Evolutionary conservation across 352 stramenopile species (phyloP).

Genomic region (Pythium phragmitis): DNA sequence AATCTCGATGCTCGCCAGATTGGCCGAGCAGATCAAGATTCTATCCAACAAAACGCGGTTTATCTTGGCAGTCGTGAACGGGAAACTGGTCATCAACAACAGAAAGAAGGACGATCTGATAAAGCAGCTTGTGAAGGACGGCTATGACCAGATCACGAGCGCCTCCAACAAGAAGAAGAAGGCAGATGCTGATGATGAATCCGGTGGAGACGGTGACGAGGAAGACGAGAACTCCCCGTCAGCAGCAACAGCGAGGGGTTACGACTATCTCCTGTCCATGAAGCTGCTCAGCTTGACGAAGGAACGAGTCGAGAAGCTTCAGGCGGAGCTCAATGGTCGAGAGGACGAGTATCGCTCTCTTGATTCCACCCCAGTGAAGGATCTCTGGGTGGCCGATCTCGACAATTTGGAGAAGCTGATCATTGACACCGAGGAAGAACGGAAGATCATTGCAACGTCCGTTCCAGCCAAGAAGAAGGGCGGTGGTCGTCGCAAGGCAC

Average conservation of each 20-base stretch:
- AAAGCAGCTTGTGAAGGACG: constrained; percentile 79
- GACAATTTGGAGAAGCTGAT: constrained; percentile 84
- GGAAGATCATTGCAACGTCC: constrained; percentile 51
- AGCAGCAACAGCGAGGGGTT: constrained; percentile 55
- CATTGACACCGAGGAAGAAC: constrained; percentile 59
- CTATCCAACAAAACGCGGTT: constrained; percentile 96
- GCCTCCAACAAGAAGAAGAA: constrained; percentile 56
- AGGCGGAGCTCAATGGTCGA: constrained; percentile 83
- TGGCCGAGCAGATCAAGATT: constrained; percentile 89
- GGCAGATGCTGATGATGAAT: constrained; percentile 38
- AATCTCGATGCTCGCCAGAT: constrained; percentile 75
- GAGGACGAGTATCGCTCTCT: constrained; percentile 86
- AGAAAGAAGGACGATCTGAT: constrained; percentile 93
- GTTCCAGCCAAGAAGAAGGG: constrained; percentile 61
- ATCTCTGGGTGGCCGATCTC: constrained; percentile 94
- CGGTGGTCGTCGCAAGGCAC: constrained; percentile 23
- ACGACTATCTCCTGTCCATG: constrained; percentile 96
- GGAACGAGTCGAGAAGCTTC: constrained; percentile 91
- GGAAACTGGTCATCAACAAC: constrained; percentile 92
- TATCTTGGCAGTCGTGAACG: constrained; percentile 92
- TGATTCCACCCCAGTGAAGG: constrained; percentile 74
- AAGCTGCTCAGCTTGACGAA: constrained; percentile 92
- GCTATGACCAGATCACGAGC: constrained; percentile 76
- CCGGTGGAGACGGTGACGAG: constrained; percentile 46
- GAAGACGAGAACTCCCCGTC: constrained; percentile 34